phyloP scores from a whole-genome alignment of 2,329 filamentous ascomycete genomes.

The Cladobotryum mycophilum region DNA sequence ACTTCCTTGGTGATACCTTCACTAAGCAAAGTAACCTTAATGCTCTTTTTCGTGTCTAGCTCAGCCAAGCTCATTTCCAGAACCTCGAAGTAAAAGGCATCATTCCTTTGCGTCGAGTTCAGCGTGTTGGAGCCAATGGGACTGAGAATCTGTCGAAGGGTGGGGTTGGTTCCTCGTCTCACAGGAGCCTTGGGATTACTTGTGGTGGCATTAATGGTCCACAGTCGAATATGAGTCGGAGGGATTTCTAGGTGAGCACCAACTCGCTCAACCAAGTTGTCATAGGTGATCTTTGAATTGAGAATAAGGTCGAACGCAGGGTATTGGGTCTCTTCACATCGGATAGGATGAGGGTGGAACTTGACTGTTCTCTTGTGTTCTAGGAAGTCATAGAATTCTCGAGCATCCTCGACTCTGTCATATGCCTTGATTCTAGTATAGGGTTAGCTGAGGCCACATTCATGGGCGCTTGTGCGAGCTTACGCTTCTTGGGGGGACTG shows the following conservation, averaged over 20 bases:
- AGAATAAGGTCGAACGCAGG: conserved; percentile 69
- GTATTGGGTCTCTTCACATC: conserved; percentile 51
- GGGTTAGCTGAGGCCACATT: not conserved
- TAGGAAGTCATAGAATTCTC: conserved; percentile 89
- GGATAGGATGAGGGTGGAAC: conserved; percentile 63
- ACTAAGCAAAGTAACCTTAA: conserved; percentile 78
- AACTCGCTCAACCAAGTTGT: conserved; percentile 77
- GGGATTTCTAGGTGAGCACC: conserved; percentile 71
- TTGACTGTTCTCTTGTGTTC: conserved; percentile 73
- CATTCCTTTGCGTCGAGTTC: conserved; percentile 62
- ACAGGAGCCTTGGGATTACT: conserved; percentile 73
- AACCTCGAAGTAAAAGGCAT: conserved; percentile 86
- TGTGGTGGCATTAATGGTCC: conserved; percentile 70
- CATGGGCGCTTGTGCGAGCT: conserved; percentile 10
- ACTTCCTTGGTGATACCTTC: conserved; percentile 91
- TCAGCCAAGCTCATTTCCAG: conserved; percentile 92
- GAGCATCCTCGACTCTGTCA: conserved; percentile 63
- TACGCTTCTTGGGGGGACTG: conserved; percentile 27
- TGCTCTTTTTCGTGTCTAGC: conserved; percentile 81
- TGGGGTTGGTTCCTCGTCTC: conserved; percentile 64
- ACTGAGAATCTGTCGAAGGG: conserved; percentile 71
- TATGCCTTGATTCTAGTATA: conserved; percentile 20
- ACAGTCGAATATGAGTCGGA: conserved; percentile 84
- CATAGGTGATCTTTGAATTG: conserved; percentile 85
- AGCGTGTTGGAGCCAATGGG: conserved; percentile 63